Evolutionary conservation across 78 protist species (phyloP), one percentile per base, ranked within the genome.

Genomic region (Planoprotostelium fungivorum): DNA sequence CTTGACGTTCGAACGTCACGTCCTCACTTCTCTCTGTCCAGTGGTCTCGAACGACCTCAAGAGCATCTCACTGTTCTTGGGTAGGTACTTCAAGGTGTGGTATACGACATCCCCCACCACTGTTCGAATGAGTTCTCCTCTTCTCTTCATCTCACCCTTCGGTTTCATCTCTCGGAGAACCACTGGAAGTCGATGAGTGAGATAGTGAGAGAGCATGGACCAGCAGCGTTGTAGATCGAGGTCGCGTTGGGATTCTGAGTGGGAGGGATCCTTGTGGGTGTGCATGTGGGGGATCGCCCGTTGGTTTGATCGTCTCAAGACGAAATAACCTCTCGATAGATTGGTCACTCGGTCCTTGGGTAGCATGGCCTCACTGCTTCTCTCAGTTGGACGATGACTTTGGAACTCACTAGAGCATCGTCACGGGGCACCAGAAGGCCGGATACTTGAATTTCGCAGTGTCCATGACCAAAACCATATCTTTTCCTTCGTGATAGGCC

Each of bases 361-460:
- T 36, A 36, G 31, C 94, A 91, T 91, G 29, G 94, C 34, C 0
- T 91, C 94, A 34, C n/a, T 85, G 37, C 36, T 5, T 16, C 16
- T 16, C 5, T 36, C 36, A 36, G 73, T 51, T 51, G 5, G 16
- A 16, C 5, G 16, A 85, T 85, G 16, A 36, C 36, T 25, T 85
- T 5, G 36, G 37, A 25, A 36, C 87, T 85, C n/a, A 36, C 93
- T 89, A 91, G 0, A 92, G 36, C 5, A 89, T 87, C n/a, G 87
- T 51, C 28, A 92, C 94, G 0, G 94, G 94, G 34, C 93, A 94
- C 98, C 98, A 97, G 86, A 95, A 94, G 0, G 97, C 94, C 0
- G 98, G 94, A 37, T 97, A 96, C 87, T 96, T 97, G 86, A 97
- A 97, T 29, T 97, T 63, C 0, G 98, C 98, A 0, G 95, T 96